Evolutionary conservation across 805 yeast species (phyloP).

Genomic region (Schwanniomyces sp.): DNA sequence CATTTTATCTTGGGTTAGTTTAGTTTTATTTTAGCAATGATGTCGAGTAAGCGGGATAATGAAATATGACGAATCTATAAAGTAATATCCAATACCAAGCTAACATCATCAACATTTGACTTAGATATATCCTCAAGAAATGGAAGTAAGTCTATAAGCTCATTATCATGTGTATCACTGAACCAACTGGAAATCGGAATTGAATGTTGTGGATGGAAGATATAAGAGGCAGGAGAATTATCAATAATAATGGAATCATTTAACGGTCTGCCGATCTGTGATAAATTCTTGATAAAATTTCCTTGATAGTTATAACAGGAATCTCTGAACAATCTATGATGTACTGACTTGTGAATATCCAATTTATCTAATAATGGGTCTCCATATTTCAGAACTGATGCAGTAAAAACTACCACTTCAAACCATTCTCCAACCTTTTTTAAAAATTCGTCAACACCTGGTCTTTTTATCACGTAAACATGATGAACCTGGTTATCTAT

Average conservation of each 20-base stretch:
- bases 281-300: slow-evolving; percentile 87
- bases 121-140: slow-evolving; percentile 81
- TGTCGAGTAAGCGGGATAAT: background rate
- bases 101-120: slow-evolving; percentile 76
- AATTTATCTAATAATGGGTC: slow-evolving; percentile 90
- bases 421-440: slow-evolving; percentile 77
- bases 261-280: slow-evolving; percentile 92
- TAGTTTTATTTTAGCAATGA: background rate
- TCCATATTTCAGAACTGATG: slow-evolving; percentile 92
- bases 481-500: slow-evolving; percentile 90
- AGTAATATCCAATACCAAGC: slow-evolving; percentile 79
- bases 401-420: slow-evolving; percentile 97
- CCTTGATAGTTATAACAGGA: slow-evolving; percentile 93
- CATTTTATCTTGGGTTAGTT: background rate
- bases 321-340: slow-evolving; percentile 92
- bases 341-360: slow-evolving; percentile 72
- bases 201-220: slow-evolving; percentile 97
- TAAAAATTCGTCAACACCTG: slow-evolving; percentile 96
- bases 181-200: slow-evolving; percentile 98
- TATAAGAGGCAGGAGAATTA: slow-evolving; percentile 97
- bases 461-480: slow-evolving; percentile 94
- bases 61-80: slow-evolving; percentile 21
- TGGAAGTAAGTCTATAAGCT: slow-evolving; percentile 86
- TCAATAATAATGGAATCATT: slow-evolving; percentile 85
- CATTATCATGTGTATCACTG: slow-evolving; percentile 96